Base-by-base conservation (phyloP, 208 protist species). In the Leishmania amazonensis region DNA sequence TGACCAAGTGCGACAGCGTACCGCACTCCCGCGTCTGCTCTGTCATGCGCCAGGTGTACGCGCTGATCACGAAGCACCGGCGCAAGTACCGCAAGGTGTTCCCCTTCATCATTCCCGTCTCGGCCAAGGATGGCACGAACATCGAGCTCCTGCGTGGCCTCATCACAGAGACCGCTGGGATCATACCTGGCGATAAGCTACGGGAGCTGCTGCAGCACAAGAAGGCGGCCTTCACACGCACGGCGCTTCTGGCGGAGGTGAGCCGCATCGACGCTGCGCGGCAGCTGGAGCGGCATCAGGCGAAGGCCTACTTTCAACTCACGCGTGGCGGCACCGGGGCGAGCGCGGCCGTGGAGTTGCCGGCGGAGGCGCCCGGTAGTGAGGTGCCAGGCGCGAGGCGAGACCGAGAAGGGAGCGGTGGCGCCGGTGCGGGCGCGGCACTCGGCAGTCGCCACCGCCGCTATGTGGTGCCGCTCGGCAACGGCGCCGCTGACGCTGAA, bases 1-100 rank as follows among this genome's bases (percentile, higher is more conserved):
- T 98, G 51, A 98, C 95, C 65, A 97, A 98, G 88, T 98, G 95
- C 77, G 95, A 98, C 80, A 86, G 87, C 51, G 95, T 98, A 0
- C 89, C 94, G 9, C 95, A 98, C 87, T 94, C 94, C 1, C 93
- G 94, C 65, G 73, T 98, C 45, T 96, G 92, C 78, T 90, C 92
- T 31, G 93, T 97, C 19, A 98, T 98, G 95, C 93, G 91, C 21
- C 92, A 96, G 80, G 90, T 97, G 45, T 98, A 98, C 85, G 57
- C 76, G 1, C 85, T 95, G 76, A 97, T 98, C 72, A 98, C 95
- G 24, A 89, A 91, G 84, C 83, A 98, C 75, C 89, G 94, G 1
- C 88, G 87, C 49, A 96, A 96, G 87, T 96, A 94, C 80, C 91
- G 94, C 65, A 96, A 96, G 70, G 94, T 96, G 19, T 97, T 96